These are phyloP conservation scores for Albugo candida DNA, from an alignment of 352 stramenopile genomes.

Conservation along the genomic window DNA sequence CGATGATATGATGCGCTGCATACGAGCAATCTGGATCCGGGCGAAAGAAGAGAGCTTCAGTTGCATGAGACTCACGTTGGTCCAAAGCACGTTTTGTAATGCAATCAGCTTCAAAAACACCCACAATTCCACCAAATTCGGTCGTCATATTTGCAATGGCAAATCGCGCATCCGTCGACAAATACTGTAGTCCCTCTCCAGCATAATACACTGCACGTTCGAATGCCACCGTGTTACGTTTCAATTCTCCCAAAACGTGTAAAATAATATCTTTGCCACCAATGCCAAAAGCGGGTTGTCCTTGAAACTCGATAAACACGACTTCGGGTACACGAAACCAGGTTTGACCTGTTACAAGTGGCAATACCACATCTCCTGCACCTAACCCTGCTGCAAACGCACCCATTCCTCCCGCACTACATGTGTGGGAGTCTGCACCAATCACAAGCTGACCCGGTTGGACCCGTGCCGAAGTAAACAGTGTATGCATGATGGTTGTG, in stretches of 20 bases:
- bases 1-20: constrained; percentile 53
- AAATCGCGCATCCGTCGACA: constrained; percentile 66
- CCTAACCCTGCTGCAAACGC: constrained; percentile 50
- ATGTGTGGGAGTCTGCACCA: constrained; percentile 60
- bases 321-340: constrained; percentile 74
- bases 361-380: constrained; percentile 65
- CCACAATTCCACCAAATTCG: constrained; percentile 66
- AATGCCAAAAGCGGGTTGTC: constrained; percentile 39
- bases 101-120: constrained; percentile 52
- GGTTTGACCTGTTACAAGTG: constrained; percentile 60
- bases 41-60: constrained; percentile 54
- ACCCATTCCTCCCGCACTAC: constrained; percentile 53
- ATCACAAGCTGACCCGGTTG: constrained; percentile 71
- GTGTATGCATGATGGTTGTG: constrained; percentile 76
- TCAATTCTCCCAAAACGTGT: constrained; percentile 55
- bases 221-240: constrained; percentile 69
- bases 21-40: constrained; percentile 46
- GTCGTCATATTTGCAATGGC: constrained; percentile 71
- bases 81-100: constrained; percentile 46
- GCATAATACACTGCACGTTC: constrained; percentile 64
- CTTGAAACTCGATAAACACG: constrained; percentile 61
- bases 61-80: constrained; percentile 29
- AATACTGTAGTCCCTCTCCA: constrained; percentile 28
- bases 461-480: constrained; percentile 60
- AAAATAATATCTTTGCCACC: constrained; percentile 68